Conservation (phyloP, 1,284 basidiomycete species). For the Takashimella tepidaria region DNA sequence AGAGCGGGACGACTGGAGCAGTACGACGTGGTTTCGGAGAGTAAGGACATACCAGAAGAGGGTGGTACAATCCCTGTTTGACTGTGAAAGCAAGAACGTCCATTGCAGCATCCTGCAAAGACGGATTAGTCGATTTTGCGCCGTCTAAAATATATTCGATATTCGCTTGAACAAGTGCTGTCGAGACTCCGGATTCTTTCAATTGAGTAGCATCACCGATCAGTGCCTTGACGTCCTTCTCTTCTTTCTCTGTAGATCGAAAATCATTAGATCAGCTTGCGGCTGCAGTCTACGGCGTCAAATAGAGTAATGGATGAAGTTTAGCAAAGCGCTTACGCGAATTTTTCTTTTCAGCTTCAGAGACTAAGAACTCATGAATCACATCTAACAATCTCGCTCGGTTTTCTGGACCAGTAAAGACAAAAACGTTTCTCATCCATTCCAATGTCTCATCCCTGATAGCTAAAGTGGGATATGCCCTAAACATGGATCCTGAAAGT, state of each 20-base stretch:
- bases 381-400: slow-evolving; percentile 73
- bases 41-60: slow-evolving; percentile 61
- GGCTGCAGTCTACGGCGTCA: too few relatives aligned
- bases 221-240: slow-evolving; percentile 78
- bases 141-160: slow-evolving; percentile 74
- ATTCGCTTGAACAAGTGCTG: slow-evolving; percentile 89
- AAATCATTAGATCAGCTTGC: slow-evolving; percentile 6
- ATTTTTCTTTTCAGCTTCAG: slow-evolving; percentile 70
- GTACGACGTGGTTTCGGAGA: background rate
- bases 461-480: slow-evolving; percentile 86
- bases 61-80: slow-evolving; percentile 91
- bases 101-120: slow-evolving; percentile 76
- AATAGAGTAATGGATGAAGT: too few relatives aligned
- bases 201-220: slow-evolving; percentile 91
- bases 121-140: slow-evolving; percentile 63
- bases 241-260: slow-evolving; percentile 14
- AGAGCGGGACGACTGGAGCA: too few relatives aligned
- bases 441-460: slow-evolving; percentile 65
- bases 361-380: slow-evolving; percentile 81
- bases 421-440: slow-evolving; percentile 87
- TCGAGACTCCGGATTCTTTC: slow-evolving; percentile 90
- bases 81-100: slow-evolving; percentile 89
- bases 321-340: slow-evolving; percentile 5
- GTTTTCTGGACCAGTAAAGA: slow-evolving; percentile 62
- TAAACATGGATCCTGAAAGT: slow-evolving; percentile 72